Evolutionary conservation across 129 eudicot species (phyloP).

Genomic region (Centella asiatica): DNA sequence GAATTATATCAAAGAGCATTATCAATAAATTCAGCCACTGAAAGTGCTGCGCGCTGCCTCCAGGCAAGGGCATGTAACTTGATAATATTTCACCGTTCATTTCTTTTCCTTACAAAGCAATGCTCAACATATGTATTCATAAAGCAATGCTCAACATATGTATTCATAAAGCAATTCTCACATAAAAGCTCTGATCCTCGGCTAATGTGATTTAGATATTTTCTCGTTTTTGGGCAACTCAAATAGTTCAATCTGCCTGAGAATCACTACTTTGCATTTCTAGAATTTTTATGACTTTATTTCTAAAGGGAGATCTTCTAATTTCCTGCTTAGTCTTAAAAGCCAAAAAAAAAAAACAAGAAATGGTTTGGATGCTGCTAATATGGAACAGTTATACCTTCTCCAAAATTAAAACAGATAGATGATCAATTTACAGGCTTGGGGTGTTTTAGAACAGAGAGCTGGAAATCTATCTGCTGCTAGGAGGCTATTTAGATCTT

Average conservation of each 20-base stretch:
- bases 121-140: no score
- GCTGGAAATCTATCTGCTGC: conserved; percentile 83
- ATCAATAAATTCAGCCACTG: conserved; percentile 57
- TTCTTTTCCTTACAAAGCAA: background rate
- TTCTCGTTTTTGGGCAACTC: no score
- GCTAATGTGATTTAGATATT: no score
- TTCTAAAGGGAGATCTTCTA: background rate
- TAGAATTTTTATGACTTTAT: background rate
- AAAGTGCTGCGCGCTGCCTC: conserved; percentile 95
- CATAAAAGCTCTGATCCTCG: no score
- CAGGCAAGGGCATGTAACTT: conserved; percentile 41
- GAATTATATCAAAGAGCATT: conserved; percentile 70
- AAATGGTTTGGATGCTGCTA: background rate
- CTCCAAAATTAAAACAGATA: background rate
- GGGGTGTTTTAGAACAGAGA: conserved; percentile 97
- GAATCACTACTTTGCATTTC: no score
- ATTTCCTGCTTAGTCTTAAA: no score
- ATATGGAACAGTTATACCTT: background rate
- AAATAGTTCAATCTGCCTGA: no score
- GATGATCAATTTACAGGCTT: conserved; percentile 46
- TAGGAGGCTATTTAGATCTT: conserved; percentile 81
- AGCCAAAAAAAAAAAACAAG: no score
- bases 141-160: no score
- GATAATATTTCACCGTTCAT: background rate
- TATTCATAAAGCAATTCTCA: no score